A percentile compares a stretch with the other conserved stretches of the same genome.
Conservation (phyloP, 1,284 basidiomycete genomes). For the Cronartium quercuum region DNA sequence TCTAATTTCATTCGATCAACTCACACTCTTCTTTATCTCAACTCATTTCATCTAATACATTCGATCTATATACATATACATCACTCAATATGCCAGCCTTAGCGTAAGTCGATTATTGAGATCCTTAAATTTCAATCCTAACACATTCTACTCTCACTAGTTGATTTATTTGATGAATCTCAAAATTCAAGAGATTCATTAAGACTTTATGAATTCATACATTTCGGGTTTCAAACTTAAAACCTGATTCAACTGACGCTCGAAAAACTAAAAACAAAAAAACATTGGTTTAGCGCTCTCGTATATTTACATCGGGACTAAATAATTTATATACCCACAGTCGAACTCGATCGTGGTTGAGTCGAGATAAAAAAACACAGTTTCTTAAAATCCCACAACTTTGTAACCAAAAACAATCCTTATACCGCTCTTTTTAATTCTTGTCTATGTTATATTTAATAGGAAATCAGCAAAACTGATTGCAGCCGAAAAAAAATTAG, state of each 20-base stretch:
- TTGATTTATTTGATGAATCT: not conserved
- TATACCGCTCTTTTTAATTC: not conserved
- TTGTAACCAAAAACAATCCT: not conserved
- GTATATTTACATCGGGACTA: too few species aligned
- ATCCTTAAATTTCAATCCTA: not conserved
- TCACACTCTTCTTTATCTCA: not conserved
- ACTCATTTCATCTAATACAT: not conserved
- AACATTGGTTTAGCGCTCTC: too few species aligned
- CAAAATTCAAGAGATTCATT: not conserved
- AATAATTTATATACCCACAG: too few species aligned
- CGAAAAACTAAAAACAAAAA: too few species aligned
- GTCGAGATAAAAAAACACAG: too few species aligned
- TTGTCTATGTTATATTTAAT: not conserved
- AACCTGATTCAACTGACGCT: too few species aligned
- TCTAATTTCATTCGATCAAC: not conserved
- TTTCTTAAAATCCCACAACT: too few species aligned
- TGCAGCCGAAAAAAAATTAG: slow-evolving; percentile 24
- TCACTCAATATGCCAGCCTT: not conserved
- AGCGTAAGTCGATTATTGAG: not conserved
- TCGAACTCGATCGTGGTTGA: too few species aligned
- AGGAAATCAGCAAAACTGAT: slow-evolving; percentile 32
- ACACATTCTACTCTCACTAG: not conserved
- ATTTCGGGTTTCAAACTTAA: too few species aligned
- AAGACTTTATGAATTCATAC: not conserved
- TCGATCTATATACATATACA: not conserved